Conservation (phyloP, 768 basidiomycete genomes). For the Boletus rufocinnamomeus region DNA sequence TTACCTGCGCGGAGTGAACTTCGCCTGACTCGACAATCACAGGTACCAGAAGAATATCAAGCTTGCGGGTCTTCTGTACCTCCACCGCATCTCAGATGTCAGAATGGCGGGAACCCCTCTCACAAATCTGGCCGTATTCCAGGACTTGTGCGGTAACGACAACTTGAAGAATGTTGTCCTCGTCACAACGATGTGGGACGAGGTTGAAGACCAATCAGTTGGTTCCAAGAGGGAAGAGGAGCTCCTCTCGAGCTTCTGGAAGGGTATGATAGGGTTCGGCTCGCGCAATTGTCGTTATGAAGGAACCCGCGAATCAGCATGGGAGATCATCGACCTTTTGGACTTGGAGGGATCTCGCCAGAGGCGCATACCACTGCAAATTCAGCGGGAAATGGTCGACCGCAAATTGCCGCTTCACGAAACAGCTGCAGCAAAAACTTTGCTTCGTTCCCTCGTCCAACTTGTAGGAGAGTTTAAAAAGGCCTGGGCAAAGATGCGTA, state of each 20-base stretch:
- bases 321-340: constrained; percentile 11
- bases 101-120: constrained; percentile 14
- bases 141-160: constrained; percentile 10
- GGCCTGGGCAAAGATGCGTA: no score
- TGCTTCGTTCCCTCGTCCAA: no score
- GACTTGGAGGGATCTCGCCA: not conserved
- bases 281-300: constrained; percentile 14
- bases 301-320: constrained; percentile 14
- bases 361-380: constrained; percentile 7
- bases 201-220: not conserved
- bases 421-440: no score
- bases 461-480: no score
- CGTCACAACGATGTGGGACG: constrained; percentile 26
- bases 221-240: constrained; percentile 16
- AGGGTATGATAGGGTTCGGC: constrained; percentile 14
- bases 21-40: not conserved
- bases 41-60: constrained; percentile 15
- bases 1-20: not conserved
- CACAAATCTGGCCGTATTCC: constrained; percentile 13
- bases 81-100: constrained; percentile 17
- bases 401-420: no score
- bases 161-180: constrained; percentile 19
- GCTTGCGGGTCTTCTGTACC: constrained; percentile 16
- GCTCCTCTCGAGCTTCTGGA: constrained; percentile 16
- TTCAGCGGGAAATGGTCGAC: constrained; percentile 25